Conservation (phyloP, 2,329 filamentous ascomycete species). For the Monosporascus sp. region DNA sequence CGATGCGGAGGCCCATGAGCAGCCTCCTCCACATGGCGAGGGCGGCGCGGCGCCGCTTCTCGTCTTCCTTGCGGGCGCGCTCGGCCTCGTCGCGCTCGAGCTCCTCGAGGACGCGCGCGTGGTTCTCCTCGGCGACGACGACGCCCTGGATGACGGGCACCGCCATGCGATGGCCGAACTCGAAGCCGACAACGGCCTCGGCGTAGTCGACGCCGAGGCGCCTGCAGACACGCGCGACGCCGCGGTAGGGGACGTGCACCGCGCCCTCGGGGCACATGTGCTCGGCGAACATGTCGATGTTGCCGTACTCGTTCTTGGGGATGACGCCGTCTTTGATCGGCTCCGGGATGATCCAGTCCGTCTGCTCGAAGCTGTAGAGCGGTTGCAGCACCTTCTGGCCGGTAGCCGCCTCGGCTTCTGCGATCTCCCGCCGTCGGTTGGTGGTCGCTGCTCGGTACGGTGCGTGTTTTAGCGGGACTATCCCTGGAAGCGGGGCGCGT, state of each 20-base stretch:
- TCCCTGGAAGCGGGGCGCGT: conserved; percentile 64
- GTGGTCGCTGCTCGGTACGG: conserved; percentile 88
- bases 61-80: conserved; percentile 70
- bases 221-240: conserved; percentile 75
- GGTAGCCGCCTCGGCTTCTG: conserved; percentile 73
- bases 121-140: conserved; percentile 77
- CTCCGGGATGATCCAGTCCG: conserved; percentile 89
- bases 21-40: conserved; percentile 82
- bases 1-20: conserved; percentile 76
- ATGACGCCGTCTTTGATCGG: conserved; percentile 82
- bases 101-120: conserved; percentile 68
- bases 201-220: conserved; percentile 82
- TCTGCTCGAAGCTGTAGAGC: conserved; percentile 77
- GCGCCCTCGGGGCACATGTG: conserved; percentile 85
- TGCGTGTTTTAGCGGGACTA: conserved; percentile 76
- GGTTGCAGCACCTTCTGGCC: conserved; percentile 84
- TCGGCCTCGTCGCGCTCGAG: conserved; percentile 75
- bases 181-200: conserved; percentile 92
- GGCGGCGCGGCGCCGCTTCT: conserved; percentile 70
- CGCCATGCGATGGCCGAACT: conserved; percentile 91
- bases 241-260: conserved; percentile 74
- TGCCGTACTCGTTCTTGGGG: conserved; percentile 91
- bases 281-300: conserved; percentile 91
- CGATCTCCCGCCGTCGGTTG: conserved; percentile 80
- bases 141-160: conserved; percentile 89